Percentiles rank a stretch among this genome's conserved stretches.
Evolutionary conservation across 331 rosid genomes (phyloP).

Genomic region (Quercus lobata): DNA sequence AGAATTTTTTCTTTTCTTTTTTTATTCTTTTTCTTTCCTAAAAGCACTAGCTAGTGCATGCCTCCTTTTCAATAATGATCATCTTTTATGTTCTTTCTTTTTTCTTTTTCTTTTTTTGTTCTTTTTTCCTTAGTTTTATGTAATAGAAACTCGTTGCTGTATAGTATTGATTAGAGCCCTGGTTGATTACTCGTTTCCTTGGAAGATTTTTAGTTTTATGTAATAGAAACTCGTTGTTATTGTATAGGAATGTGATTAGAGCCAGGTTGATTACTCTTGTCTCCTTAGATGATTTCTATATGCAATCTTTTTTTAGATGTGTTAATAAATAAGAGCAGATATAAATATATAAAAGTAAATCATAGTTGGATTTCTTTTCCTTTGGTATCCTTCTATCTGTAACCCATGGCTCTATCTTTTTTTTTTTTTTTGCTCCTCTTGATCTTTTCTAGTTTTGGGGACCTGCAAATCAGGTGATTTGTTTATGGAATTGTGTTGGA

Average conservation of each 20-base stretch:
- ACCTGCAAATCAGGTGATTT: too few relatives aligned
- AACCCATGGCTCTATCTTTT: too few relatives aligned
- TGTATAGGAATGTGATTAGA: not conserved
- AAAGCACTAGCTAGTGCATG: slow-evolving; percentile 11
- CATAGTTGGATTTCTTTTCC: too few relatives aligned
- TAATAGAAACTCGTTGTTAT: not conserved
- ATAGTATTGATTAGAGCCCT: not conserved
- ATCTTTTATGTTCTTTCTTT: too few relatives aligned
- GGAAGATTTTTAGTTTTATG: not conserved
- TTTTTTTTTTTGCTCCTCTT: too few relatives aligned
- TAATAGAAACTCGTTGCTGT: not conserved
- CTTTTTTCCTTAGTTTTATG: not conserved
- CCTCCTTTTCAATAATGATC: not conserved
- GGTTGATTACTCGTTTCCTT: not conserved
- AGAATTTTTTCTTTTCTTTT: too few relatives aligned
- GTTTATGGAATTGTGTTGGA: too few relatives aligned
- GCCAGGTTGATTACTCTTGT: not conserved
- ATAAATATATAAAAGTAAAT: too few relatives aligned
- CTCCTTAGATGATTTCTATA: not conserved
- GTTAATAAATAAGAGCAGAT: not conserved
- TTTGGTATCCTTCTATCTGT: too few relatives aligned
- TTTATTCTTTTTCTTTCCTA: not conserved
- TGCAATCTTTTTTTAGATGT: not conserved
- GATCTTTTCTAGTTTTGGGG: too few relatives aligned
- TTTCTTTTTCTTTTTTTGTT: not conserved